These are phyloP conservation scores for Carex arenaria DNA, from an alignment of 202 grass and related monocot genomes.

Conservation along the genomic window DNA sequence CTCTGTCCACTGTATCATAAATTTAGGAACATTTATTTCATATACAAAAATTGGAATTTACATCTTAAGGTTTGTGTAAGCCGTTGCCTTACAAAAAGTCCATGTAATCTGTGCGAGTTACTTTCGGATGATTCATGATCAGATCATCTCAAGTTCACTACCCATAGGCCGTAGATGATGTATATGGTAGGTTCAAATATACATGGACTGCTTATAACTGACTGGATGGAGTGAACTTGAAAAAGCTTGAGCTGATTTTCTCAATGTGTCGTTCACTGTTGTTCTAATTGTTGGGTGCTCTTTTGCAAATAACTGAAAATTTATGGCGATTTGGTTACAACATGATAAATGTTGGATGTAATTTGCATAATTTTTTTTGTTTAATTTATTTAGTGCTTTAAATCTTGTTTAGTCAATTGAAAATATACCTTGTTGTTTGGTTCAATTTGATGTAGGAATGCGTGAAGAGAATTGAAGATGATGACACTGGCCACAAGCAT, in stretches of 20 bases:
- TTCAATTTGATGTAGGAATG: constrained; percentile 51
- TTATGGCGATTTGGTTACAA: background rate
- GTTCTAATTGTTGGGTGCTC: background rate
- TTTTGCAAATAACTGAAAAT: background rate
- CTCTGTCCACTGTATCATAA: background rate
- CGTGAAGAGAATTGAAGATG: constrained; percentile 59
- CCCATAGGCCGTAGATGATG: background rate
- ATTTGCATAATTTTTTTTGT: background rate
- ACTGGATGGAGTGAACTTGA: background rate
- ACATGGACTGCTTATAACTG: background rate
- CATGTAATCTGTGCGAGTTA: background rate
- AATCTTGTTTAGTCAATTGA: background rate
- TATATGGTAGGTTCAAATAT: background rate
- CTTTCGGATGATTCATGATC: background rate
- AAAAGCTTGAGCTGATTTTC: background rate
- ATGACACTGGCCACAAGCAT: constrained; percentile 79
- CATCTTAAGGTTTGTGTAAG: background rate
- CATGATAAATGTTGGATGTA: constrained; percentile 15
- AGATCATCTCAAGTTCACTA: background rate
- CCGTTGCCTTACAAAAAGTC: background rate
- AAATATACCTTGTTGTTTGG: background rate
- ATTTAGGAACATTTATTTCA: background rate
- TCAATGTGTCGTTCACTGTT: background rate
- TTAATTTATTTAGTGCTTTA: constrained; percentile 5
- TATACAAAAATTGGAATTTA: background rate